These are phyloP conservation scores for Herpetomonas samuelpessoai DNA, from an alignment of 208 protist species.

Conservation along the genomic window DNA sequence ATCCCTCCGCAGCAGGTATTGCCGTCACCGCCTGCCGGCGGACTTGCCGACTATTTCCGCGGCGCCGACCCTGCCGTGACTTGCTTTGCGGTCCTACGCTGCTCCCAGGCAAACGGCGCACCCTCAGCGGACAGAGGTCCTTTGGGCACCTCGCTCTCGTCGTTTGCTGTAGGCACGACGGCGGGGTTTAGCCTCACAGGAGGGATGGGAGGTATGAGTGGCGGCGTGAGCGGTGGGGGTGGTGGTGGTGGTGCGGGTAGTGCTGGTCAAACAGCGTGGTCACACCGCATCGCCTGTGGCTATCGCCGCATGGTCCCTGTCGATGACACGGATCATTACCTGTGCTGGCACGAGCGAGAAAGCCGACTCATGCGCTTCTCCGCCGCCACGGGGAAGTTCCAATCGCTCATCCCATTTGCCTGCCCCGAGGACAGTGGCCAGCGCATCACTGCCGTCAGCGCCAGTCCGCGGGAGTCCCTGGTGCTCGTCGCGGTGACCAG, in stretches of 20 bases:
- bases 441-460: conserved; percentile 55
- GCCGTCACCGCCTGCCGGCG: conserved; percentile 18
- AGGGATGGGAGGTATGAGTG: no score
- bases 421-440: conserved; percentile 36
- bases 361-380: conserved; percentile 62
- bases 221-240: no score
- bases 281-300: conserved; percentile 17
- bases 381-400: conserved; percentile 29
- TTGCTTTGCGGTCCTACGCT: conserved; percentile 38
- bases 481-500: conserved; percentile 54
- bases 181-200: no score
- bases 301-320: conserved; percentile 53
- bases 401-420: conserved; percentile 51
- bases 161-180: background rate
- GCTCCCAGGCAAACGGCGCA: background rate
- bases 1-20: conserved; percentile 32
- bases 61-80: conserved; percentile 24
- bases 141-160: background rate
- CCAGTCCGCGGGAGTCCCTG: conserved; percentile 58
- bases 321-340: conserved; percentile 46
- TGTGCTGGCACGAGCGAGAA: conserved; percentile 67
- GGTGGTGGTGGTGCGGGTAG: background rate
- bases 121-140: no score
- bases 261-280: background rate
- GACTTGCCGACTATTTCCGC: conserved; percentile 28